phyloP scores from a whole-genome alignment of 2,329 filamentous ascomycete species.

The Emmonsiellopsis sp. region DNA sequence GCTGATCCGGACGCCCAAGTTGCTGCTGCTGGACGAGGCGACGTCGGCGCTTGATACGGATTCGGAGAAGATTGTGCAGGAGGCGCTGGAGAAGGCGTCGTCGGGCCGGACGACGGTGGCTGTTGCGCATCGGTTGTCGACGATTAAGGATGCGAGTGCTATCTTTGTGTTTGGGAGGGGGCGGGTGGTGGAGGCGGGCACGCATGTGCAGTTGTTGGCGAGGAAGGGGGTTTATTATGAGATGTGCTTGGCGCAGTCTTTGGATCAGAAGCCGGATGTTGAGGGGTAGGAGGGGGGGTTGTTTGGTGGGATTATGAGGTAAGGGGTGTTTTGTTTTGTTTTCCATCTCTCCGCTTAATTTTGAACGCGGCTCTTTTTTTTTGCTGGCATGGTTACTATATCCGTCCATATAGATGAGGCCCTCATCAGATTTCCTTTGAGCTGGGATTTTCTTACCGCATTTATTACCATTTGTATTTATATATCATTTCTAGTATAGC shows the following conservation, averaged over 20 bases:
- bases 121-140: conserved; percentile 80
- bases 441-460: too few species aligned
- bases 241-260: conserved; percentile 18
- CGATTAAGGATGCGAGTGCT: conserved; percentile 76
- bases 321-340: not conserved
- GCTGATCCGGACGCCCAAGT: conserved; percentile 28
- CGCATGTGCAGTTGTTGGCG: conserved; percentile 30
- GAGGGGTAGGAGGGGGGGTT: not conserved
- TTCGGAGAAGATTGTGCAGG: conserved; percentile 25
- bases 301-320: not conserved
- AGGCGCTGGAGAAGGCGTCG: conserved; percentile 38
- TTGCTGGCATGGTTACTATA: too few species aligned
- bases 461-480: too few species aligned
- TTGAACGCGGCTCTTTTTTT: too few species aligned
- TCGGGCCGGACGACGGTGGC: conserved; percentile 76
- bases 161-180: conserved; percentile 52
- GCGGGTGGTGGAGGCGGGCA: conserved; percentile 29
- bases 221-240: conserved; percentile 22
- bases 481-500: too few species aligned
- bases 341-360: not conserved
- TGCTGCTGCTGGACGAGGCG: conserved; percentile 36
- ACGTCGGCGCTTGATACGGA: conserved; percentile 32
- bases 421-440: too few species aligned
- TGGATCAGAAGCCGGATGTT: conserved; percentile 7
- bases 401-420: too few species aligned